Base-by-base conservation (phyloP, 225 moss, liverwort and hornwort species). In the Asterella californica region DNA sequence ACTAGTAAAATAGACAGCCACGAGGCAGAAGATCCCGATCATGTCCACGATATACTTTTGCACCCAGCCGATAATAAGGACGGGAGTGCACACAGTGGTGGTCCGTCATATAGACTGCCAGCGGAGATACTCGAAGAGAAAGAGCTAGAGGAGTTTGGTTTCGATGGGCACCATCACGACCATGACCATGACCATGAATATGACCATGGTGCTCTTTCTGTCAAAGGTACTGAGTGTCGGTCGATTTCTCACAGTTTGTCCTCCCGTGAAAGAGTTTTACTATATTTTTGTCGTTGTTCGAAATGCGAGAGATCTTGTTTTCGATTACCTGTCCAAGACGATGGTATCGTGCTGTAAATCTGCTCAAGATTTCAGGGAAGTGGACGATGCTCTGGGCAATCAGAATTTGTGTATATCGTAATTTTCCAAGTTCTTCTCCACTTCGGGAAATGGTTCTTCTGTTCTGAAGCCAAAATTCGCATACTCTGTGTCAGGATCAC, bases 121-220 rank as follows among this genome's bases (percentile, higher is more conserved):
- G 93, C 89, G 72, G 91, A 91, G 82, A 87, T 89, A 79, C 90
- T 87, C 32, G 93, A 93, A 82, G 93, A 91, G 80, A 90, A 85
- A 80, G 91, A 93, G 78, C 79, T 93, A 79, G 82, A 79, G 53
- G 79, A 89, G 25, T 84, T 86, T 83, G 87, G 83, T 59, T 90
- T 89, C 25, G 77, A 89, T 45, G 83, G 79, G 24, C 83, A 83
- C 70, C 80, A 79, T 30, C 69, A 2, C 76, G 79, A 81, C 83
- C 76, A 75, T 54, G 75, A 75, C 7, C 75, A 74, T 80, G 85
- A 74, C 74, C 83, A 76, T 47, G 84, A 88, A 36, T 81, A 80
- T 76, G 74, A 66, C 64, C 85, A 83, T 77, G 83, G 29, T 65
- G 75, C 82, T 64, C 77, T 72, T 66, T 83, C 84, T 21, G 79